These are phyloP conservation scores for Cyclotella sp. DNA, from an alignment of 108 stramenopile genomes.

Conservation along the genomic window DNA sequence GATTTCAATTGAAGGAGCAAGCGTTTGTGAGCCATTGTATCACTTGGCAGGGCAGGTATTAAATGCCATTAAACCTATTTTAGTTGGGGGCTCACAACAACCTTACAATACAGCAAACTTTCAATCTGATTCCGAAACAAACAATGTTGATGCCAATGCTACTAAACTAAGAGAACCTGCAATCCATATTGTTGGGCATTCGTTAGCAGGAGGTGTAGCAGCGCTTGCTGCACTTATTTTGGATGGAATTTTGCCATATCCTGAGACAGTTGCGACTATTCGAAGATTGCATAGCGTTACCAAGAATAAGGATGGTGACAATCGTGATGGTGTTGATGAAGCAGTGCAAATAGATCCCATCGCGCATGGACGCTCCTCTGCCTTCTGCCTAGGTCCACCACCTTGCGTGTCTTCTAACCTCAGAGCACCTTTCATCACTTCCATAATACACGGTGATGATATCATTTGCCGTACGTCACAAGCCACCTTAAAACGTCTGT, in stretches of 20 bases:
- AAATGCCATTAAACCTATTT: constrained; percentile 27
- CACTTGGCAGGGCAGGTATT: constrained; percentile 63
- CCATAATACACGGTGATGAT: constrained; percentile 85
- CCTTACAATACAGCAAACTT: not conserved
- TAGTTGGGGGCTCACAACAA: not conserved
- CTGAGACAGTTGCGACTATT: constrained; percentile 16
- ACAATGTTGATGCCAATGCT: not conserved
- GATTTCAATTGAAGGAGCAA: constrained; percentile 61
- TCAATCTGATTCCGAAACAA: not conserved
- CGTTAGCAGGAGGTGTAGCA: constrained; percentile 77
- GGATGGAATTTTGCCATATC: constrained; percentile 75
- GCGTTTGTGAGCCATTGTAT: constrained; percentile 70
- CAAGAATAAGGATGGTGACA: constrained; percentile 13
- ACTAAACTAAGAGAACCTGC: constrained; percentile 41
- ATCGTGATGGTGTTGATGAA: constrained; percentile 4
- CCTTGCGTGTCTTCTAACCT: constrained; percentile 81
- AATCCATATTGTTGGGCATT: constrained; percentile 85
- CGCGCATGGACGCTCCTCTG: constrained; percentile 70
- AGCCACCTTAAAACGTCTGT: constrained; percentile 59
- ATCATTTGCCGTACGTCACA: constrained; percentile 71
- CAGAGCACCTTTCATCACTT: constrained; percentile 68
- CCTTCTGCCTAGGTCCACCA: constrained; percentile 74
- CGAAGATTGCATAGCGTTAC: no score
- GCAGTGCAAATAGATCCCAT: constrained; percentile 11
- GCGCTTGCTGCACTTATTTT: constrained; percentile 75